Conservation (phyloP, 148 eudicot species). For the Vaccinium corymbosum region DNA sequence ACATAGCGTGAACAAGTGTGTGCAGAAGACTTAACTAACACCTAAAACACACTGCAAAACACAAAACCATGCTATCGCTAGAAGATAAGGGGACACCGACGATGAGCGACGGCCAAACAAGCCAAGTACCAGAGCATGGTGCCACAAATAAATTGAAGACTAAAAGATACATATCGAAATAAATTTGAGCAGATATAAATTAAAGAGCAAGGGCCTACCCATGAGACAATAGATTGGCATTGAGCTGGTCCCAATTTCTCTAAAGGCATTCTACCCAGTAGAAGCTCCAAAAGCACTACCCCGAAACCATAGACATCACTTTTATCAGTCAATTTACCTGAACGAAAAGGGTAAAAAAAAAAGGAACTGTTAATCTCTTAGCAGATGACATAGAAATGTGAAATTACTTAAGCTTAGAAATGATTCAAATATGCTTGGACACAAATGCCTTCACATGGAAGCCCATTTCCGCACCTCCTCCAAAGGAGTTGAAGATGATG, state of each 20-base stretch:
- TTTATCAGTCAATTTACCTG: constrained; percentile 91
- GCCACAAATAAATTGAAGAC: neutral
- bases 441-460: neutral
- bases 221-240: constrained; percentile 85
- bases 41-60: no score
- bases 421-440: neutral
- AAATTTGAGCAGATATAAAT: neutral
- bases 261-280: constrained; percentile 75
- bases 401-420: neutral
- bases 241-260: constrained; percentile 75
- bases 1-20: no score
- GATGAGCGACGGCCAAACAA: no score
- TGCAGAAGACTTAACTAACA: no score
- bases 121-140: no score
- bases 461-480: neutral
- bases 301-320: constrained; percentile 96
- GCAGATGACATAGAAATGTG: neutral
- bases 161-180: neutral
- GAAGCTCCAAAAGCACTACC: constrained; percentile 87
- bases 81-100: no score
- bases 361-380: constrained; percentile 7
- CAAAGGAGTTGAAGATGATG: neutral
- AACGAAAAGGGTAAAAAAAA: neutral
- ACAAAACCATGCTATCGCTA: no score
- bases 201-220: constrained; percentile 42